Evolutionary conservation across 192 early-diverging fungal species (phyloP).

Genomic region (Backusella parvicylindrica): DNA sequence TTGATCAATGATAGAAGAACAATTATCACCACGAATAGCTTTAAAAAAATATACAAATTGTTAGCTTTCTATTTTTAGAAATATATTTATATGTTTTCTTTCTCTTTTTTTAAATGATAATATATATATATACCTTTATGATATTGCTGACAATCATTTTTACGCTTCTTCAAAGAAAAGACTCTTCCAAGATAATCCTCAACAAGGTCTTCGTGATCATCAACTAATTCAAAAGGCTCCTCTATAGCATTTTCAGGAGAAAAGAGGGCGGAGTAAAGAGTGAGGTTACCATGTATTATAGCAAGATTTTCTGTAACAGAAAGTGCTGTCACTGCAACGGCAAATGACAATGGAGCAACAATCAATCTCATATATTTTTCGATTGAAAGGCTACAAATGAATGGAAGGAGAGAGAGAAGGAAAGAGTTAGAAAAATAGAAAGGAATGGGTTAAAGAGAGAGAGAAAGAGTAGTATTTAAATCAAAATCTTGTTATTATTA

Average conservation of each 20-base stretch:
- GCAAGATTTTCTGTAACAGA: background rate
- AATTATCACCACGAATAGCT: constrained; percentile 24
- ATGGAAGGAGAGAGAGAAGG: background rate
- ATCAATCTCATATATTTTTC: background rate
- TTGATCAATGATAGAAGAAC: background rate
- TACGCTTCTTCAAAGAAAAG: constrained; percentile 12
- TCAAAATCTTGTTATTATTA: no score
- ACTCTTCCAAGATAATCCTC: background rate
- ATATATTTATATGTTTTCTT: background rate
- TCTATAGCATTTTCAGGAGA: constrained; percentile 2
- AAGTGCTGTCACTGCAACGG: background rate
- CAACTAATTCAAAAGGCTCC: constrained; percentile 12
- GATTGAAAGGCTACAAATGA: background rate
- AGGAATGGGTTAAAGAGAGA: background rate
- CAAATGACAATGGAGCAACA: background rate
- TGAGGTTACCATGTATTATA: background rate
- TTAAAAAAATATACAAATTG: no score
- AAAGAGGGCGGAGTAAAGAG: constrained; percentile 10
- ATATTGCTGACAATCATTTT: constrained; percentile 14
- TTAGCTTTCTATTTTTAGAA: background rate
- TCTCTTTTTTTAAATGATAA: background rate
- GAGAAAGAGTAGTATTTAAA: background rate
- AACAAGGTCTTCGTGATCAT: constrained; percentile 11
- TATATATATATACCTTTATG: constrained; percentile 6
- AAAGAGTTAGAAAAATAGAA: background rate